Evolutionary conservation across 768 basidiomycete genomes (phyloP).

Genomic region (Boletus speciosus): DNA sequence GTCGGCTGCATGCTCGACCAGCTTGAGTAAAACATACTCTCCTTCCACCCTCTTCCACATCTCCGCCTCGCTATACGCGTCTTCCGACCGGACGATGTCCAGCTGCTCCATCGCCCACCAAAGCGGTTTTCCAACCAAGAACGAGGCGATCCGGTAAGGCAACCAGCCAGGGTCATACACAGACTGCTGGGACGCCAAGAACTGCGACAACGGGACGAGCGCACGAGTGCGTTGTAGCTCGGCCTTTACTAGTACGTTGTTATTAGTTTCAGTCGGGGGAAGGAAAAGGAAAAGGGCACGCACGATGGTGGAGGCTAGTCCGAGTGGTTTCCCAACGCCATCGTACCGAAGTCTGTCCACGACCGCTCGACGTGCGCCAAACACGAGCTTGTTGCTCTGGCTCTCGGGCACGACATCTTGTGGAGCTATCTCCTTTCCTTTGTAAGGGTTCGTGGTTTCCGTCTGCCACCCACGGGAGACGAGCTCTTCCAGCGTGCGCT

Average conservation of each 20-base stretch:
- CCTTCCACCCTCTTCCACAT: constrained; percentile 62
- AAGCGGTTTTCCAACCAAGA: constrained; percentile 71
- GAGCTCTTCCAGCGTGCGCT: constrained; percentile 55
- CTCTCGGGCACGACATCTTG: constrained; percentile 7
- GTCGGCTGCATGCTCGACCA: constrained; percentile 67
- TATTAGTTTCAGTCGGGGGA: constrained; percentile 19
- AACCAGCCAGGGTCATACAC: constrained; percentile 70
- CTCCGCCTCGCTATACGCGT: constrained; percentile 42
- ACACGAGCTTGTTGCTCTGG: constrained; percentile 51
- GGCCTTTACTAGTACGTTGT: constrained; percentile 56
- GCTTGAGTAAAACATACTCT: constrained; percentile 64
- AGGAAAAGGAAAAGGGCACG: constrained; percentile 33
- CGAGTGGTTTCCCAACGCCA: constrained; percentile 72
- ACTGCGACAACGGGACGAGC: constrained; percentile 51
- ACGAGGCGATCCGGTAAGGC: constrained; percentile 65
- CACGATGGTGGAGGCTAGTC: constrained; percentile 70
- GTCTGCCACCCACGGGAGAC: constrained; percentile 57
- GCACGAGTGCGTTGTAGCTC: constrained; percentile 51
- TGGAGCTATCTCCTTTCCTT: constrained; percentile 9
- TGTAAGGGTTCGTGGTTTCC: constrained; percentile 10
- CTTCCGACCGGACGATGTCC: constrained; percentile 64
- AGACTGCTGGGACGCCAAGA: constrained; percentile 52
- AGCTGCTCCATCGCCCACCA: constrained; percentile 86
- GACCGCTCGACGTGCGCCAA: constrained; percentile 52
- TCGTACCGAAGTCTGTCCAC: constrained; percentile 60